Percentiles rank a stretch among this genome's conserved stretches.
These are phyloP conservation scores for Solanum pimpinellifolium DNA, from an alignment of 257 asterid genomes.

Conservation along the genomic window DNA sequence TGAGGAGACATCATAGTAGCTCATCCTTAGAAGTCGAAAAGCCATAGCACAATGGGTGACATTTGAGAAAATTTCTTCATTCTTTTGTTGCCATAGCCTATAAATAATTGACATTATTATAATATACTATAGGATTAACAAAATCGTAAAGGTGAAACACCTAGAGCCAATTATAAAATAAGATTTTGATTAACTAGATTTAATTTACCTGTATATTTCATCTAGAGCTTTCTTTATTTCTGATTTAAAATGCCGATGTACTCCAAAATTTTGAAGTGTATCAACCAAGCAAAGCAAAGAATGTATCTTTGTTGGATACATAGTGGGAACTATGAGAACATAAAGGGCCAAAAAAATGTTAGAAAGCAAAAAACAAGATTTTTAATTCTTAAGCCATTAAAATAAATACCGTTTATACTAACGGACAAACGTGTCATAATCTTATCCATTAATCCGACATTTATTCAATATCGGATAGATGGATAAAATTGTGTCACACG, in stretches of 20 bases:
- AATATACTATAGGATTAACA: neutral
- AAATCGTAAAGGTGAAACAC: too few relatives aligned
- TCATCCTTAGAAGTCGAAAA: conserved; percentile 18
- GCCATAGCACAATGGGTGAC: conserved; percentile 20
- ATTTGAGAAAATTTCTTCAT: conserved; percentile 7
- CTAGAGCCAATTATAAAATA: neutral
- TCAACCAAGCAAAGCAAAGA: conserved; percentile 14
- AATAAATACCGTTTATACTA: too few relatives aligned
- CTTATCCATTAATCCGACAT: too few relatives aligned
- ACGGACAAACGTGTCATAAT: too few relatives aligned
- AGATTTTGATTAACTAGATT: neutral
- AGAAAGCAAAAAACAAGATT: neutral
- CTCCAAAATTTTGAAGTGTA: conserved; percentile 15
- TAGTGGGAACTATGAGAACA: conserved; percentile 11
- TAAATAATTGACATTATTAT: neutral
- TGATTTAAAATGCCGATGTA: conserved; percentile 1
- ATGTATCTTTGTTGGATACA: conserved; percentile 4
- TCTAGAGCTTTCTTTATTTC: conserved; percentile 8
- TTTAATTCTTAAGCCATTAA: too few relatives aligned
- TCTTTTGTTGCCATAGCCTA: conserved; percentile 20
- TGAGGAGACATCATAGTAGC: too few relatives aligned
- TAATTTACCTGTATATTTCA: conserved; percentile 13
- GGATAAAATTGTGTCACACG: too few relatives aligned
- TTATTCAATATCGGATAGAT: too few relatives aligned
- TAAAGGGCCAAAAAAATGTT: too few relatives aligned